phyloP scores from a whole-genome alignment of 306 rosid genomes.

The Oxytropis ochrocephala region DNA sequence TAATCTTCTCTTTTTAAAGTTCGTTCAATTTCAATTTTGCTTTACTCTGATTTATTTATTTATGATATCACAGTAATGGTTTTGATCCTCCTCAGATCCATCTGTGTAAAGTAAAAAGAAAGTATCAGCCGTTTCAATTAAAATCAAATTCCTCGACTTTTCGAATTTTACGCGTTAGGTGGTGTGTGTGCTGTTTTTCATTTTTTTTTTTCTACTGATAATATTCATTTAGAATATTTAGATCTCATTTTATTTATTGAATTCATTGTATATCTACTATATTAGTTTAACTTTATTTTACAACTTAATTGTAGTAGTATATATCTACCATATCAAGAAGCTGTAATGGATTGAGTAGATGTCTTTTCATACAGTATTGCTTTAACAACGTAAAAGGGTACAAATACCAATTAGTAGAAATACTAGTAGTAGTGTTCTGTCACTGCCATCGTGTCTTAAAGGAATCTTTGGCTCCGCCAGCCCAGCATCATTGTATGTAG shows the following conservation, averaged over 20 bases:
- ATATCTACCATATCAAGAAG: too few relatives aligned
- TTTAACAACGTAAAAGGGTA: not conserved
- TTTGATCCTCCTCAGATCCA: constrained; percentile 18
- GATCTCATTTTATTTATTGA: too few relatives aligned
- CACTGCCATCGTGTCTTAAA: not conserved
- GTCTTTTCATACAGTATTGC: too few relatives aligned
- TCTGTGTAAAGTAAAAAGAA: constrained; percentile 6
- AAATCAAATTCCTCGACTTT: not conserved
- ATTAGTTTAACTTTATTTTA: too few relatives aligned
- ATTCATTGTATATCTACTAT: too few relatives aligned
- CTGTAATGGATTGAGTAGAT: too few relatives aligned
- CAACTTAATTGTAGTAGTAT: too few relatives aligned
- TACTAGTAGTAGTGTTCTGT: not conserved
- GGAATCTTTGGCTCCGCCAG: constrained; percentile 22
- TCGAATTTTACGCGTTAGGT: constrained; percentile 22
- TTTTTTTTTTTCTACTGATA: too few relatives aligned
- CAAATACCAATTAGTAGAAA: not conserved
- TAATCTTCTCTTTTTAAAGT: not conserved
- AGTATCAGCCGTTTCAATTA: not conserved
- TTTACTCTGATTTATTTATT: not conserved
- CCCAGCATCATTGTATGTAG: not conserved
- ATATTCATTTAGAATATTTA: too few relatives aligned
- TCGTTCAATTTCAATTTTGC: not conserved
- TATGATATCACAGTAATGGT: not conserved
- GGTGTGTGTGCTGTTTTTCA: not conserved